These are phyloP conservation scores for Leishmania lainsoni DNA, from an alignment of 208 protist species.

Conservation along the genomic window DNA sequence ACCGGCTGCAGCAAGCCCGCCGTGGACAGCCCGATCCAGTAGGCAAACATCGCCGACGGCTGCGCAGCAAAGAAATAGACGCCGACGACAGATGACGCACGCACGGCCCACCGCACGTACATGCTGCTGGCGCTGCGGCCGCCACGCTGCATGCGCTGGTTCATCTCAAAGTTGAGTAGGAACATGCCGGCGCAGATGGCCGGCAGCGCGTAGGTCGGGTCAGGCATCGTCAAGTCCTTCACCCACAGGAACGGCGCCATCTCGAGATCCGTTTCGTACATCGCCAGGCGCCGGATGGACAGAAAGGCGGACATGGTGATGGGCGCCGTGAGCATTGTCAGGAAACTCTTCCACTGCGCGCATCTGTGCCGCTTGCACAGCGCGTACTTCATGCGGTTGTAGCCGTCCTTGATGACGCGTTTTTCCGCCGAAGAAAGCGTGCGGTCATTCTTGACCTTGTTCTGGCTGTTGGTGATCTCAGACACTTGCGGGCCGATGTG, in stretches of 20 bases:
- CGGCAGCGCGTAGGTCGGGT: slow-evolving; percentile 81
- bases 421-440: slow-evolving; percentile 83
- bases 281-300: slow-evolving; percentile 76
- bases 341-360: slow-evolving; percentile 82
- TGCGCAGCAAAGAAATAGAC: slow-evolving; percentile 85
- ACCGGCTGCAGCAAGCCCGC: slow-evolving; percentile 84
- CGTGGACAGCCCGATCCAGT: slow-evolving; percentile 89
- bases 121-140: slow-evolving; percentile 70
- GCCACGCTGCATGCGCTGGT: slow-evolving; percentile 85
- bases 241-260: slow-evolving; percentile 87
- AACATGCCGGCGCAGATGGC: slow-evolving; percentile 85
- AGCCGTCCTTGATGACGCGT: slow-evolving; percentile 84
- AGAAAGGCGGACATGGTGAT: slow-evolving; percentile 87
- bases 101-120: slow-evolving; percentile 83
- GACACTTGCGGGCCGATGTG: slow-evolving; percentile 75
- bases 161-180: slow-evolving; percentile 89
- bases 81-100: slow-evolving; percentile 57
- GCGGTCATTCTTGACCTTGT: slow-evolving; percentile 78
- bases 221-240: slow-evolving; percentile 84
- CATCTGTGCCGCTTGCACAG: slow-evolving; percentile 85
- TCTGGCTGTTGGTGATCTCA: slow-evolving; percentile 81
- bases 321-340: slow-evolving; percentile 71
- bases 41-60: slow-evolving; percentile 86
- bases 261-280: slow-evolving; percentile 87
- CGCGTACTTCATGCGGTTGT: slow-evolving; percentile 87